These are phyloP conservation scores for Urochloa ruziziensis DNA, from an alignment of 176 grass and related monocot species.

Conservation along the genomic window DNA sequence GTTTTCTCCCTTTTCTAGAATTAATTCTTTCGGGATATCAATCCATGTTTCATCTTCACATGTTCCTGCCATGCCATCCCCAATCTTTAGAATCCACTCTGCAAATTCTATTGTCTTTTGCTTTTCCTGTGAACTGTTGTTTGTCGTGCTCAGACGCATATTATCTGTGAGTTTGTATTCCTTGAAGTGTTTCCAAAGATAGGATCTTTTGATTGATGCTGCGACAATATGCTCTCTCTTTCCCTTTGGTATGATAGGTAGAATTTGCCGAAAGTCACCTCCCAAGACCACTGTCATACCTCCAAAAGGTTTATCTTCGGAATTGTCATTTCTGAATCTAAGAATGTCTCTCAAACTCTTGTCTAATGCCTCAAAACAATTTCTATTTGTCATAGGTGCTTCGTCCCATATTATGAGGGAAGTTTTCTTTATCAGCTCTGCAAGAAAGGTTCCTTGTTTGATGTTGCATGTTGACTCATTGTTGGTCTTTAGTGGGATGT, in stretches of 20 bases:
- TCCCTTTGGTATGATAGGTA: neutral
- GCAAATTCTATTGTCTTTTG: neutral
- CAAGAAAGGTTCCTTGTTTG: neutral
- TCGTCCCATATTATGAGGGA: constrained; percentile 8
- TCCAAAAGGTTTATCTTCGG: neutral
- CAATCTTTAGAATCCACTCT: neutral
- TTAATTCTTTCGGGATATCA: neutral
- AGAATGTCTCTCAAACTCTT: neutral
- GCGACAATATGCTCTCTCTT: neutral
- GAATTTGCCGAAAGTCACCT: neutral
- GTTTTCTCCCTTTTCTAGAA: neutral
- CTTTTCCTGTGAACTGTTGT: neutral
- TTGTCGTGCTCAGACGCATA: neutral
- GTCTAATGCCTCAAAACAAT: neutral
- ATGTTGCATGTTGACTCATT: constrained; percentile 3
- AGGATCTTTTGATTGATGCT: neutral
- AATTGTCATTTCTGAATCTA: neutral
- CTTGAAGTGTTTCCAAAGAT: constrained; percentile 11
- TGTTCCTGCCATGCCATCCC: neutral
- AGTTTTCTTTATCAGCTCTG: neutral
- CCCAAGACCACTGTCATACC: neutral
- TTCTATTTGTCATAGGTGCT: neutral
- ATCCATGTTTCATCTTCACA: neutral
- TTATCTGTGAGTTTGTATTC: neutral
- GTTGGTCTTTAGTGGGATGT: neutral